A percentile compares a stretch with the other conserved stretches of the same genome.
Evolutionary conservation across 2,329 filamentous ascomycete species (phyloP).

Genomic region (Gnomoniopsis smithogilvyi): DNA sequence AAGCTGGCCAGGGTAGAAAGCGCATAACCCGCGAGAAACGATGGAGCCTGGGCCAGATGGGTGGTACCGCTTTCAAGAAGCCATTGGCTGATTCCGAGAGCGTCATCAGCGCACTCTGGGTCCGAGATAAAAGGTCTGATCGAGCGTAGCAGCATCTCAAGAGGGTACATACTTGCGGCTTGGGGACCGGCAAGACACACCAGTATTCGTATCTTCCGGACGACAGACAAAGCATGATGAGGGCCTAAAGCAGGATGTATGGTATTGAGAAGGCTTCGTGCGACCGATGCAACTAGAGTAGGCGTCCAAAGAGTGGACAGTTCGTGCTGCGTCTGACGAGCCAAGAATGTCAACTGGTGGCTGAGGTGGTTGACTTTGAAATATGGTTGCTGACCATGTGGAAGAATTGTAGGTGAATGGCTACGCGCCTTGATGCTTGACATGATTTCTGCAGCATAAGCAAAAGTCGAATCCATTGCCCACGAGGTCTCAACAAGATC

Average conservation of each 20-base stretch:
- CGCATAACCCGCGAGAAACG: conserved; percentile 77
- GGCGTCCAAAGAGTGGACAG: conserved; percentile 67
- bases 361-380: conserved; percentile 78
- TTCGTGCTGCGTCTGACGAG: conserved; percentile 65
- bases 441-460: conserved; percentile 61
- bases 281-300: conserved; percentile 68
- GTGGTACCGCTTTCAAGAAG: conserved; percentile 65
- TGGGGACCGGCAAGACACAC: conserved; percentile 72
- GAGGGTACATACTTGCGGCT: conserved; percentile 73
- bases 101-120: conserved; percentile 85
- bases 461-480: conserved; percentile 53
- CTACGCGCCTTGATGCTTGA: conserved; percentile 66
- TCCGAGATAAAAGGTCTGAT: conserved; percentile 77
- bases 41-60: conserved; percentile 64
- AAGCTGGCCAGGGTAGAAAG: conserved; percentile 78
- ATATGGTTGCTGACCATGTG: conserved; percentile 79
- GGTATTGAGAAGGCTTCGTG: conserved; percentile 74
- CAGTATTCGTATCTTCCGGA: conserved; percentile 81
- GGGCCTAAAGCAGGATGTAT: conserved; percentile 83
- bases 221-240: conserved; percentile 78
- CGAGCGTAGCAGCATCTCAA: conserved; percentile 86
- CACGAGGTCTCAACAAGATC: conserved; percentile 68
- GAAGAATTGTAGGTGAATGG: conserved; percentile 62
- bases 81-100: conserved; percentile 82
- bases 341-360: conserved; percentile 75